Conservation (phyloP, 2,329 filamentous ascomycete genomes). For the Graphilbum ipis-grandicollis region DNA sequence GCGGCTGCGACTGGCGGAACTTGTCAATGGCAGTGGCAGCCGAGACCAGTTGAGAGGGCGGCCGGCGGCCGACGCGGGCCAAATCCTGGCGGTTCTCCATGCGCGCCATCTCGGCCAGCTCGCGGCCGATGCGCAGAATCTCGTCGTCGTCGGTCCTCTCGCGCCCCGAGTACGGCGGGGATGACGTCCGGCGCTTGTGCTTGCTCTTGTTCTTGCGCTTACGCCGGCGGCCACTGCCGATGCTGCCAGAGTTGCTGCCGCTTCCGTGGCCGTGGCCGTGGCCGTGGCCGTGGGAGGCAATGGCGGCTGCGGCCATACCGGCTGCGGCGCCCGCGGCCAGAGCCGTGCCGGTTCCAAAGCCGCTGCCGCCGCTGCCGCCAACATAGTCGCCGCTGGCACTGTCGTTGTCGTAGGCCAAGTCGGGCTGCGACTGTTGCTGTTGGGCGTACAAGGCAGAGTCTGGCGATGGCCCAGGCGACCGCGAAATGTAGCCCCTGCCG, state of each 20-base stretch:
- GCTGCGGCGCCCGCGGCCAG: conserved; percentile 6
- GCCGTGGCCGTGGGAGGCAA: background rate
- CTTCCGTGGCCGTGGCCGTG: background rate
- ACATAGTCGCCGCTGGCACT: background rate
- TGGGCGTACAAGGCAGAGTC: background rate
- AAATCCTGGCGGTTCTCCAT: conserved; percentile 33
- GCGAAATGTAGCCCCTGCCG: conserved; percentile 27
- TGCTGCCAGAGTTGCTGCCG: too few species aligned
- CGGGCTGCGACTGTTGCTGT: background rate
- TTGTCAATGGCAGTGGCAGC: conserved; percentile 22
- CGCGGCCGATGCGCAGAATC: conserved; percentile 35
- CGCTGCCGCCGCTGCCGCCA: conserved; percentile 4
- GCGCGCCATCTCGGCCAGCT: conserved; percentile 34
- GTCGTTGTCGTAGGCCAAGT: background rate
- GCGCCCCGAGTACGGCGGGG: conserved; percentile 2
- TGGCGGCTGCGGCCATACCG: background rate
- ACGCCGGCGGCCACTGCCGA: too few species aligned
- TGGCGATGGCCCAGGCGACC: conserved; percentile 5
- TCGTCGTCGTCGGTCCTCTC: conserved; percentile 32
- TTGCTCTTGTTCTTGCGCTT: too few species aligned
- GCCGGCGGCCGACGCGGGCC: conserved; percentile 21
- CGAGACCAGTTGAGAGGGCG: conserved; percentile 20
- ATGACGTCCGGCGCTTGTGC: background rate
- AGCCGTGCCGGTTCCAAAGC: too few species aligned
- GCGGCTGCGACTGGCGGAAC: conserved; percentile 19